Conservation (phyloP, 2,329 filamentous ascomycete genomes). For the Fusarium hostae region DNA sequence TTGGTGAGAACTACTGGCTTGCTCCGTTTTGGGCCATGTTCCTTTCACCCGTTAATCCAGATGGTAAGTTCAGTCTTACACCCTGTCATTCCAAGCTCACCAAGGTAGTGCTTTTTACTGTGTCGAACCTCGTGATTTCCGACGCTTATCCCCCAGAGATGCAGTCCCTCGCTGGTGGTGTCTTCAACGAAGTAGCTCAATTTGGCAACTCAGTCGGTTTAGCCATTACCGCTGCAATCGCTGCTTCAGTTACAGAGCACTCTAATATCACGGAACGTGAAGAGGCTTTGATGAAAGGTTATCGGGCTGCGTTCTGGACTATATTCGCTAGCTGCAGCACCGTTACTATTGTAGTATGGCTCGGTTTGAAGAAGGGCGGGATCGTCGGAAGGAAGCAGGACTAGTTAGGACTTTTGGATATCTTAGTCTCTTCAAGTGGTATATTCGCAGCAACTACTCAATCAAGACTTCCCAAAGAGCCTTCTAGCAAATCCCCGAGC, state of each 20-base stretch:
- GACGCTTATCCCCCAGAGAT: slow-evolving; percentile 63
- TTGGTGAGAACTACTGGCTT: slow-evolving; percentile 63
- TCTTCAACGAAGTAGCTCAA: slow-evolving; percentile 69
- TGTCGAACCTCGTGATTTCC: slow-evolving; percentile 64
- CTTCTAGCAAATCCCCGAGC: not conserved
- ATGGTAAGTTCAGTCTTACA: slow-evolving; percentile 45
- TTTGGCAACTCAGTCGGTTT: slow-evolving; percentile 66
- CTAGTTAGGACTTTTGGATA: not conserved
- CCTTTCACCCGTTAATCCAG: slow-evolving; percentile 56
- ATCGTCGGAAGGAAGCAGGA: slow-evolving; percentile 61
- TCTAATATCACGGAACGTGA: slow-evolving; percentile 38
- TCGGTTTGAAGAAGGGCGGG: slow-evolving; percentile 59
- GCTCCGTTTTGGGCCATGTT: slow-evolving; percentile 57
- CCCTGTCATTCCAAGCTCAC: not conserved
- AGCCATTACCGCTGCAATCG: slow-evolving; percentile 61
- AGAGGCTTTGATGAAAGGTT: slow-evolving; percentile 60
- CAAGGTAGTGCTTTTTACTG: slow-evolving; percentile 61
- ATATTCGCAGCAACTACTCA: fast-evolving
- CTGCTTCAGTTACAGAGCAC: slow-evolving; percentile 56
- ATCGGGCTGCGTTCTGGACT: slow-evolving; percentile 64
- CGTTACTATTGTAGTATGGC: slow-evolving; percentile 47
- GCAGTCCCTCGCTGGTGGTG: slow-evolving; percentile 68
- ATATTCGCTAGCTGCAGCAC: slow-evolving; percentile 57
- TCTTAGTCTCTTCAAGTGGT: not conserved
- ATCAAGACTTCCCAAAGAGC: not conserved